phyloP scores from a whole-genome alignment of 2,329 filamentous ascomycete species.

The Pseudogymnoascus sp. region DNA sequence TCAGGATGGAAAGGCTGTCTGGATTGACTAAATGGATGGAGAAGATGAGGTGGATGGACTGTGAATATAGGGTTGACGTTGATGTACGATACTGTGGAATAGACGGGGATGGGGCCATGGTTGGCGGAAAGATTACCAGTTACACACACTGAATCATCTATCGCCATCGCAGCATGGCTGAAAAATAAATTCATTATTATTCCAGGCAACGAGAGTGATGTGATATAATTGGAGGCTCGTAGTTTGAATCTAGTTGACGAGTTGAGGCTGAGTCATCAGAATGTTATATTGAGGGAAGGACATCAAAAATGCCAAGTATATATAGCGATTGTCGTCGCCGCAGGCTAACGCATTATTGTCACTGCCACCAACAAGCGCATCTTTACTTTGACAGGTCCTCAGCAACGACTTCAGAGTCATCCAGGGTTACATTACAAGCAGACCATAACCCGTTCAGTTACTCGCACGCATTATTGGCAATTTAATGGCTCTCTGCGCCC shows the following conservation, averaged over 20 bases:
- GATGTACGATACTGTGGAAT: slow-evolving; percentile 6
- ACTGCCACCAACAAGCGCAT: neutral
- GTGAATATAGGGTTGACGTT: neutral
- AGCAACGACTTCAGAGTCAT: neutral
- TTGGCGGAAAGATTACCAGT: neutral
- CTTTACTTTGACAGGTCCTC: neutral
- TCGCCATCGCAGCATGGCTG: neutral
- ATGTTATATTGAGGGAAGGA: neutral
- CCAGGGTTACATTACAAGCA: neutral
- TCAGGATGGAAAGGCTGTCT: slow-evolving; percentile 30
- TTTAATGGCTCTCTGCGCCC: neutral
- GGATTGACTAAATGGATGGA: slow-evolving; percentile 13
- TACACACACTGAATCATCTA: neutral
- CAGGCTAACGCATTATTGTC: neutral
- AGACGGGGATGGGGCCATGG: neutral
- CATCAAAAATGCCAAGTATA: neutral
- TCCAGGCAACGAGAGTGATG: neutral
- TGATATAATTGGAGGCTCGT: neutral
- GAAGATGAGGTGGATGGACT: neutral
- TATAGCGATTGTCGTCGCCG: neutral
- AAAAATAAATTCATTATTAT: neutral
- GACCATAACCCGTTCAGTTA: neutral
- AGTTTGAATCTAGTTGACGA: neutral
- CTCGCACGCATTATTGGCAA: neutral
- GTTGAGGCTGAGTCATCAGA: neutral